A percentile compares a stretch with the other conserved stretches of the same genome.
Evolutionary conservation across 352 stramenopile genomes (phyloP).

Genomic region (Phytophthora sojae): DNA sequence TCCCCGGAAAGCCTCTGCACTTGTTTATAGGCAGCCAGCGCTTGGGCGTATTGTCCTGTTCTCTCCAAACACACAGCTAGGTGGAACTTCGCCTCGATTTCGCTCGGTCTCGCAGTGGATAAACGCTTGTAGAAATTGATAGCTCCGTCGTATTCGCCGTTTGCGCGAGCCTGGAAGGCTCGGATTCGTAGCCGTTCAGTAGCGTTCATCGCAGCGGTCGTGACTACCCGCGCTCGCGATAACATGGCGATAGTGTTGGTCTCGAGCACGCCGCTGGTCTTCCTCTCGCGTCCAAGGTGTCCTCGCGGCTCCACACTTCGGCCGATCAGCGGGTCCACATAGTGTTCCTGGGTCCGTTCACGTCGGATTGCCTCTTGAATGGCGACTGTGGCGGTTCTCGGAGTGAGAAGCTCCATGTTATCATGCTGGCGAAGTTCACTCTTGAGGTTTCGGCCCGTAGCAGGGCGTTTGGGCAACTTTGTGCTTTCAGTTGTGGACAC

Average conservation of each 20-base stretch:
- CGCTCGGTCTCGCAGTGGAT: slow-evolving; percentile 15
- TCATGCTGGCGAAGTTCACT: slow-evolving; percentile 16
- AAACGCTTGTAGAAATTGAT: slow-evolving; percentile 47
- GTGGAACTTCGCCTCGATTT: slow-evolving; percentile 51
- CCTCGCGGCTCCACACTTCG: slow-evolving; percentile 58
- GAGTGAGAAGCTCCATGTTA: slow-evolving; percentile 22
- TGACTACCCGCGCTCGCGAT: slow-evolving; percentile 27
- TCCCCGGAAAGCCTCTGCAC: slow-evolving; percentile 32
- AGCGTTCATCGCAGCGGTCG: slow-evolving; percentile 47
- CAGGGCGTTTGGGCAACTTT: slow-evolving; percentile 33
- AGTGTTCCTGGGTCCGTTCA: slow-evolving; percentile 54
- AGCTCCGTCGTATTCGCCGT: slow-evolving; percentile 51
- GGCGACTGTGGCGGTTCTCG: slow-evolving; percentile 27
- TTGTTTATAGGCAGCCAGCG: slow-evolving; percentile 46
- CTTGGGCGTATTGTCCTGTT: slow-evolving; percentile 41
- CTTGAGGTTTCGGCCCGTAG: slow-evolving; percentile 30
- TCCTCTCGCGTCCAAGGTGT: slow-evolving; percentile 22
- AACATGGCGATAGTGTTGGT: slow-evolving; percentile 28
- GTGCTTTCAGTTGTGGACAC: not conserved
- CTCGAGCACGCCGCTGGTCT: slow-evolving; percentile 17
- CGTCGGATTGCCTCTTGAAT: slow-evolving; percentile 53
- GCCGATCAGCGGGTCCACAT: slow-evolving; percentile 50
- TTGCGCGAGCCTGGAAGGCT: slow-evolving; percentile 56
- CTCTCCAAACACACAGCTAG: slow-evolving; percentile 61
- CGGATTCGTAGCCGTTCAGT: slow-evolving; percentile 47